These are phyloP conservation scores for Ceratonia siliqua DNA, from an alignment of 306 rosid species.

Conservation along the genomic window DNA sequence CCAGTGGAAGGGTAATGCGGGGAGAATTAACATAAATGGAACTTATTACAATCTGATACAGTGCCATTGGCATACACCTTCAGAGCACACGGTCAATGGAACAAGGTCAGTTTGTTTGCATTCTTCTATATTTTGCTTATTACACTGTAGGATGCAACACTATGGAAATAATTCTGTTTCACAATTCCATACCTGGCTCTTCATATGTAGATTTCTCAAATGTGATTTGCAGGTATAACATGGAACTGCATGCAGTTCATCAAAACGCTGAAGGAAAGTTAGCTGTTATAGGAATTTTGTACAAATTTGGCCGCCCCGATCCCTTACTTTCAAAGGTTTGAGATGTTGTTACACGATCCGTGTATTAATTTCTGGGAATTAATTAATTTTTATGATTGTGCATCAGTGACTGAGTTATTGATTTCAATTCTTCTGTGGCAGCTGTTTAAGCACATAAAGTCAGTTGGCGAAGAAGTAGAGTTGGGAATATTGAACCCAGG, in stretches of 20 bases:
- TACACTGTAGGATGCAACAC: not conserved
- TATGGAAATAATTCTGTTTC: not conserved
- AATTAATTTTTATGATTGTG: not conserved
- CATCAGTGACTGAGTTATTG: not conserved
- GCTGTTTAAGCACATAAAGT: conserved; percentile 48
- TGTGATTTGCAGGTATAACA: conserved; percentile 48
- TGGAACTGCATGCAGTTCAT: conserved; percentile 71
- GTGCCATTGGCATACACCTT: conserved; percentile 86
- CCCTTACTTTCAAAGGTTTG: conserved; percentile 64
- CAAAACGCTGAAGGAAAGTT: conserved; percentile 35
- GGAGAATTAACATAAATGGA: conserved; percentile 60
- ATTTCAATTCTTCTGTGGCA: conserved; percentile 22
- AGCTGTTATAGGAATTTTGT: conserved; percentile 68
- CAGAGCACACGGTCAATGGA: conserved; percentile 79
- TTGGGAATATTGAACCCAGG: conserved; percentile 59
- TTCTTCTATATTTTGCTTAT: not conserved
- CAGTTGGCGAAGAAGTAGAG: conserved; percentile 43
- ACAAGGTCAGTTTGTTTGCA: conserved; percentile 43
- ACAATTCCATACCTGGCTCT: not conserved
- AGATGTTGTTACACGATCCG: not conserved
- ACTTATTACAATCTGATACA: conserved; percentile 52
- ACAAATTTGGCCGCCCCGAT: conserved; percentile 62
- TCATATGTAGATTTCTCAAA: not conserved
- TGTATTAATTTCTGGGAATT: not conserved
- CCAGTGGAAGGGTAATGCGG: conserved; percentile 65